Base-by-base conservation (phyloP, 1,139 yeast genomes). In the Kluyveromyces sp. region DNA sequence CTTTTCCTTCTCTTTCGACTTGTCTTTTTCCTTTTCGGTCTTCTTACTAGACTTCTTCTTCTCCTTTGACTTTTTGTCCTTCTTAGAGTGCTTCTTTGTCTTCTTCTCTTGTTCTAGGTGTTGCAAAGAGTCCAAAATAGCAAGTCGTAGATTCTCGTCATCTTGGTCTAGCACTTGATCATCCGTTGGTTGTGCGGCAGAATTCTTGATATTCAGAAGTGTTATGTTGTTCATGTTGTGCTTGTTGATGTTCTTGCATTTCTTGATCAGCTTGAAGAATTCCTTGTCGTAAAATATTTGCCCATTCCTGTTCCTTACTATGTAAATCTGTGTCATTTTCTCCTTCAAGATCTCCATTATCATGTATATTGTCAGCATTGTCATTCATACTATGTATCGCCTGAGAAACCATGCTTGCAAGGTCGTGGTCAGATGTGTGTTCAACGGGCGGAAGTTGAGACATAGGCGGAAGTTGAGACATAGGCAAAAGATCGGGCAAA, bases 221-320 rank as follows among this genome's bases (percentile, higher is more conserved):
- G 21, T 15, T 15, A 15, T 15, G 43, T 15, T 35, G 37, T 8
- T 44, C 21, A 29, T 33, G 38, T 30, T 21, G 35, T 34, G 6
- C 36, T 35, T 33, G 44, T 21, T 32, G 37, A 10, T 32, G 33
- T 21, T 40, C 45, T 7, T 41, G 42, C 30, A 39, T 42, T 38
- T 47, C 52, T 30, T 50, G 47, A 10, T 46, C 48, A 8, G 43
- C 55, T 36, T 56, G 57, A 25, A 57, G 42, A 8, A 62, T 44
- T 10, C 61, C 60, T 42, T 60, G 64, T 38, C 60, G 64, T 31
- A 62, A 36, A 5, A 60, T 48, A 4, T 54, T 56, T 0, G 63
- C 64, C 66, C 66, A 62, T 38, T 56, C 58, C 61, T 64, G 61
- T 36, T 56, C 59, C 41, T 53, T 56, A 28, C 54, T 52, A 29